Evolutionary conservation across 495 filamentous ascomycete genomes (phyloP), one percentile per base, ranked within the genome.

Genomic region (Astrocystis sublimbata): DNA sequence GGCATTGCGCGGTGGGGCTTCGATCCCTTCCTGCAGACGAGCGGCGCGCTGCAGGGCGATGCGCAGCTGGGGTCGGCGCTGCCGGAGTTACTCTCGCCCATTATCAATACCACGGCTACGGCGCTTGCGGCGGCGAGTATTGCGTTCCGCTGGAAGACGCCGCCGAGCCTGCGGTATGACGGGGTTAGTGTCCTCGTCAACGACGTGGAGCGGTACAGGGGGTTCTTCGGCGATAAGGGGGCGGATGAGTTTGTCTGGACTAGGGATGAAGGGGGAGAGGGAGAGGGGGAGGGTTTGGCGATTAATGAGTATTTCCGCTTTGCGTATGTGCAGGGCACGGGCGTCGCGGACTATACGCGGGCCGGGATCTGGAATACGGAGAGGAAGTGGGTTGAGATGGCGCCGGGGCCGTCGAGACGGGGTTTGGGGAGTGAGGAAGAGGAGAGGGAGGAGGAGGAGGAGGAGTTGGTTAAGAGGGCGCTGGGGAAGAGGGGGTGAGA

Each of bases 1-100:
- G 93, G 93, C 17, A 85, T 92, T 62, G 93, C 92, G 12, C 81
- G 93, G 15, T 98, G 93, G 93, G 93, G 92, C 12, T 98, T 96
- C 66, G 93, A 92, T 50, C 84, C 88, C 2, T 85, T 98, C 59
- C 81, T 97, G n/a, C 90, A 97, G 75, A 97, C 94, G 0, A 83
- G 88, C 1, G 83, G 75, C 1, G 85, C 85, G 19, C 73, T 98
- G 40, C 81, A 84, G 36, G 88, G 88, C 9, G 89, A 90, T 49
- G 86, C 85, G 0, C 86, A 86, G 75, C 80, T 89, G 58, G 87
- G 87, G 12, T 85, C 86, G 2, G 72, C 84, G 1, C 81, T 92
- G n/a, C 94, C 94, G 0, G 76, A 75, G 26, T 75, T 96, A 58
- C 73, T 77, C 0, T 73, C 76, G 4, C 81, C 83, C 1, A 61